These are phyloP conservation scores for Pelagomonas calceolata DNA, from an alignment of 108 stramenopile species.

Conservation along the genomic window DNA sequence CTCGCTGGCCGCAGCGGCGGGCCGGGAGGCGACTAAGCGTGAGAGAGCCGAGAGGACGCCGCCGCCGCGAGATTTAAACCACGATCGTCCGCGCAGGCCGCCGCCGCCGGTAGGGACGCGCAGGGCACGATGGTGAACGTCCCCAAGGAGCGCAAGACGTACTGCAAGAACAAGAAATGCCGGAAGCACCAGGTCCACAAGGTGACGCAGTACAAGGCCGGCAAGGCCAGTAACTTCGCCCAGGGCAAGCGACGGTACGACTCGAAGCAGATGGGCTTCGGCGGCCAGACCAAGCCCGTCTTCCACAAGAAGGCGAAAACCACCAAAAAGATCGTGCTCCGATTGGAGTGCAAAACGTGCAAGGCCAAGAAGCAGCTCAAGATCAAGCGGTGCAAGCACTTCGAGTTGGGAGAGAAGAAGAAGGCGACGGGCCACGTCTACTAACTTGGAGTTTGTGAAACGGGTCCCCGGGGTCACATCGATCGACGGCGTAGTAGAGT, in stretches of 20 bases:
- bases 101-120: too few species aligned
- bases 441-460: too few species aligned
- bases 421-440: conserved; percentile 86
- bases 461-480: too few species aligned
- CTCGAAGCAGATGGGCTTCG: conserved; percentile 99
- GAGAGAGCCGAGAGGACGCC: too few species aligned
- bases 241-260: conserved; percentile 99
- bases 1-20: too few species aligned
- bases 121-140: conserved; percentile 80
- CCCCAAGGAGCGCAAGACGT: conserved; percentile 97
- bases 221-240: conserved; percentile 99
- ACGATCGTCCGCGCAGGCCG: too few species aligned
- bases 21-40: too few species aligned
- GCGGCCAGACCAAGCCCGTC: conserved; percentile 99
- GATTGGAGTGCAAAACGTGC: conserved; percentile 99
- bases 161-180: conserved; percentile 93
- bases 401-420: conserved; percentile 99
- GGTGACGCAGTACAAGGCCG: conserved; percentile 99
- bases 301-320: conserved; percentile 99
- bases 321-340: conserved; percentile 97
- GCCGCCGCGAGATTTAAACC: too few species aligned
- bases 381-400: conserved; percentile 98
- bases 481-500: too few species aligned
- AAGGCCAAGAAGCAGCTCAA: conserved; percentile 97
- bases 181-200: conserved; percentile 95